These are phyloP conservation scores for Trametes meyenii DNA, from an alignment of 768 basidiomycete species.

Conservation along the genomic window DNA sequence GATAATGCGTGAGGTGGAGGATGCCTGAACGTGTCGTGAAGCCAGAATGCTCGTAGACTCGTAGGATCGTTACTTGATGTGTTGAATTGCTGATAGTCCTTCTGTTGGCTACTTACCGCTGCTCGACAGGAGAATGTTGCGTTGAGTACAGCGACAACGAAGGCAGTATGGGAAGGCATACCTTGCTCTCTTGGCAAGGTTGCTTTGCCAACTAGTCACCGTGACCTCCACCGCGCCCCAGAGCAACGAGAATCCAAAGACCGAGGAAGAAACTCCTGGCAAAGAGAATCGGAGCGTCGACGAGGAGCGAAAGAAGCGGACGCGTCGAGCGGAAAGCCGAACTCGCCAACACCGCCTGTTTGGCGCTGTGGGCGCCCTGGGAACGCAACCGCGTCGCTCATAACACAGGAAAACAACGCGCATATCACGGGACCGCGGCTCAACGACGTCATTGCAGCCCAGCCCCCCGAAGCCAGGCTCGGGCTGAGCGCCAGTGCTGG, in stretches of 20 bases:
- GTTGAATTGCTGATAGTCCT: conserved; percentile 15
- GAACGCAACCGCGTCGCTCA: conserved; percentile 16
- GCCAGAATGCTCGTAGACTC: conserved; percentile 22
- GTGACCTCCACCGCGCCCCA: conserved; percentile 27
- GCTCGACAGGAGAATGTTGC: neutral
- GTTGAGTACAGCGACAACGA: neutral
- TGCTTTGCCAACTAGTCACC: conserved; percentile 22
- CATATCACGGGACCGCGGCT: conserved; percentile 19
- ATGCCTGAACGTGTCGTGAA: conserved; percentile 23
- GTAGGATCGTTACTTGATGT: conserved; percentile 30
- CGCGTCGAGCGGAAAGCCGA: conserved; percentile 5
- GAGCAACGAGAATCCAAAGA: conserved; percentile 23
- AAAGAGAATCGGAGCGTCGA: conserved; percentile 24
- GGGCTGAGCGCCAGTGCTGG: neutral
- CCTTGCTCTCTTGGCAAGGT: conserved; percentile 28
- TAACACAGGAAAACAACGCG: conserved; percentile 24
- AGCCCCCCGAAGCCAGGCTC: neutral
- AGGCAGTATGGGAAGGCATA: neutral
- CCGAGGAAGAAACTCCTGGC: conserved; percentile 15
- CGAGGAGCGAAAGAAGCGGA: conserved; percentile 24
- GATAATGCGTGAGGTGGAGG: conserved; percentile 20
- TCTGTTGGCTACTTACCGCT: conserved; percentile 29
- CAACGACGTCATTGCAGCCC: neutral
- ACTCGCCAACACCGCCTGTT: conserved; percentile 23
- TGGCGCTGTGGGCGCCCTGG: conserved; percentile 18